Base-by-base conservation (phyloP, 1,139 yeast species). In the Geotrichum candidum region DNA sequence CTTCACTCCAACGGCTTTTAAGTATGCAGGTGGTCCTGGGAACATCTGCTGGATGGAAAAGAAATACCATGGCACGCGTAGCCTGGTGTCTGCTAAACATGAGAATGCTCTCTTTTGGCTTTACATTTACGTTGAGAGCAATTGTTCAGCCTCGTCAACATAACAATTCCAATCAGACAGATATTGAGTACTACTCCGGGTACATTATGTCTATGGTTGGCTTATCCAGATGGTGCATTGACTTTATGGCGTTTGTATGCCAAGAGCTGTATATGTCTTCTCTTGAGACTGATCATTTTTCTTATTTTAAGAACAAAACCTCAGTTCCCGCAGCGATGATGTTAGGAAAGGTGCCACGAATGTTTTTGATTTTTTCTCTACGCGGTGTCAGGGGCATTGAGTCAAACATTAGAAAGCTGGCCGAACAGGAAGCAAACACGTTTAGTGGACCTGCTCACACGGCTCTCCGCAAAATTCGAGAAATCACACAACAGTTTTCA, bases 161-260 rank as follows among this genome's bases (percentile, higher is more conserved):
- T 52, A 64, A 62, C 41, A 62, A 62, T 13, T 50, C 63, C 10
- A 65, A 64, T 38, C 57, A 63, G n/a, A 56, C 65, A 35, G 90
- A 87, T 68, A 80, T 85, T 0, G 79, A 82, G 22, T 81, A 61
- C 73, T 88, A 68, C 83, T 85, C 57, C 84, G 85, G 70, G 77
- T 71, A 84, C 64, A 78, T 87, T 6, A 74, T 85, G 62, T 82
- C 88, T 23, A 78, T 87, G 59, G 73, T 88, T 25, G 96, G 96
- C 0, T 82, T 85, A 52, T 81, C 87, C n/a, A 81, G 89, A 67
- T 90, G 96, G 96, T 79, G 87, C 63, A 78, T 88, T 52, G 96
- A 90, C 70, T 80, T 88, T 62, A 77, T 88, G 67, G 82, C 84
- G 0, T 83, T 82, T 64, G 72, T 87, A 55, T 83, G 84, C 63